Evolutionary conservation across 352 stramenopile species (phyloP).

Genomic region (Plasmopara viticola): DNA sequence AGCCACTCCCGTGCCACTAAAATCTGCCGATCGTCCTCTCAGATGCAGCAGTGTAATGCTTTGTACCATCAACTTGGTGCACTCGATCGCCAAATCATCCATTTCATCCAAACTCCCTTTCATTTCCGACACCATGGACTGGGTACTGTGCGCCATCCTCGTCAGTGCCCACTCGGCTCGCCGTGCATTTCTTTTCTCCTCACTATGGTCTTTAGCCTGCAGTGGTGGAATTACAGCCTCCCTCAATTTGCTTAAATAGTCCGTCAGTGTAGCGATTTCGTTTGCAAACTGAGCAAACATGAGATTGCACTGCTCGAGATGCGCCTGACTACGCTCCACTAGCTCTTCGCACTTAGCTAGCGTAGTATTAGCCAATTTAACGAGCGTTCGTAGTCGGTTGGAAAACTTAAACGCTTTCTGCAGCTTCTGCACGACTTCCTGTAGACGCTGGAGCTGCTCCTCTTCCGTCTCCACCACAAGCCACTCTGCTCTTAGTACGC

Average conservation of each 20-base stretch:
- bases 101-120: conserved; percentile 69
- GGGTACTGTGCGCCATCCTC: conserved; percentile 62
- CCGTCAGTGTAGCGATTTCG: conserved; percentile 63
- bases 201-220: conserved; percentile 53
- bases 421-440: conserved; percentile 53
- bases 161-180: conserved; percentile 72
- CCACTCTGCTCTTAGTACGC: conserved; percentile 62
- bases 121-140: conserved; percentile 66
- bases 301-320: conserved; percentile 72
- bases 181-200: conserved; percentile 61
- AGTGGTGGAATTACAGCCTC: conserved; percentile 49
- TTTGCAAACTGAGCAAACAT: conserved; percentile 79
- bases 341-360: conserved; percentile 62
- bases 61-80: conserved; percentile 82
- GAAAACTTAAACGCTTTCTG: conserved; percentile 82
- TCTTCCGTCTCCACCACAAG: conserved; percentile 78
- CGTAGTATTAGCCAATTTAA: conserved; percentile 64
- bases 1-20: conserved; percentile 79
- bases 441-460: conserved; percentile 53
- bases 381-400: conserved; percentile 53
- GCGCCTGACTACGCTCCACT: conserved; percentile 57
- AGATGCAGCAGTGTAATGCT: conserved; percentile 83
- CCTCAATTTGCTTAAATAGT: conserved; percentile 75
- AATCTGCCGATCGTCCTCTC: conserved; percentile 69
- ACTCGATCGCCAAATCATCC: conserved; percentile 73